phyloP scores from a whole-genome alignment of 1,284 basidiomycete species.

The Boletus semigastroideus region DNA sequence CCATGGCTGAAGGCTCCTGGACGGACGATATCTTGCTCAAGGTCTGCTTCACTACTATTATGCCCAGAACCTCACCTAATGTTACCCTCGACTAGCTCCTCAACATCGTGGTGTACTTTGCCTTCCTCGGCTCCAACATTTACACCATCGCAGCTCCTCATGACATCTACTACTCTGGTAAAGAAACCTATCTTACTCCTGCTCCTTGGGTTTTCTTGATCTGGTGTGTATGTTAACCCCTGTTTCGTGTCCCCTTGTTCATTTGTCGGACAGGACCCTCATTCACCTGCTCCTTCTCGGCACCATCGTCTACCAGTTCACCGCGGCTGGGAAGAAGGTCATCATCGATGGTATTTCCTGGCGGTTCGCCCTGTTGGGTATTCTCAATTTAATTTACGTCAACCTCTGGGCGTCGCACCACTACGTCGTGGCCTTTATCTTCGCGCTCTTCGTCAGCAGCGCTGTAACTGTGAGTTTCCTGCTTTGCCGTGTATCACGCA shows the following conservation, averaged over 20 bases:
- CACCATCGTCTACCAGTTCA: conserved; percentile 89
- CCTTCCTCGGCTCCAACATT: conserved; percentile 87
- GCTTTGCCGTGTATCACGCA: neutral
- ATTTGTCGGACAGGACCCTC: conserved; percentile 54
- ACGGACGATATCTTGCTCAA: conserved; percentile 80
- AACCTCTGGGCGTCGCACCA: conserved; percentile 72
- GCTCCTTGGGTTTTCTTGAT: conserved; percentile 86
- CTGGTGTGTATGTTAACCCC: conserved; percentile 48
- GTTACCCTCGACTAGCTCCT: conserved; percentile 47
- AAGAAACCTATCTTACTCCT: conserved; percentile 88
- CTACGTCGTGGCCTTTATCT: conserved; percentile 81
- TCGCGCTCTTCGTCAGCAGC: conserved; percentile 82
- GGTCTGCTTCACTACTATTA: conserved; percentile 38
- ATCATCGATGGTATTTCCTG: conserved; percentile 87
- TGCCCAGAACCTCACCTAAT: neutral
- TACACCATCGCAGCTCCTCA: conserved; percentile 78
- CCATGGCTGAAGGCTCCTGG: conserved; percentile 62
- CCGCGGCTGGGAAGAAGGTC: conserved; percentile 72
- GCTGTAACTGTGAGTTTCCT: conserved; percentile 60
- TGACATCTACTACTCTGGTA: conserved; percentile 66
- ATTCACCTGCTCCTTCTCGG: conserved; percentile 88
- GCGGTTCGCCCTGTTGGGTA: conserved; percentile 83
- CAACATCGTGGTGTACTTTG: conserved; percentile 77
- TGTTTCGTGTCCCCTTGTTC: conserved; percentile 11
- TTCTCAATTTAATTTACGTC: conserved; percentile 86